Evolutionary conservation across 2,329 filamentous ascomycete species (phyloP).

Genomic region (Colletotrichum shisoi): DNA sequence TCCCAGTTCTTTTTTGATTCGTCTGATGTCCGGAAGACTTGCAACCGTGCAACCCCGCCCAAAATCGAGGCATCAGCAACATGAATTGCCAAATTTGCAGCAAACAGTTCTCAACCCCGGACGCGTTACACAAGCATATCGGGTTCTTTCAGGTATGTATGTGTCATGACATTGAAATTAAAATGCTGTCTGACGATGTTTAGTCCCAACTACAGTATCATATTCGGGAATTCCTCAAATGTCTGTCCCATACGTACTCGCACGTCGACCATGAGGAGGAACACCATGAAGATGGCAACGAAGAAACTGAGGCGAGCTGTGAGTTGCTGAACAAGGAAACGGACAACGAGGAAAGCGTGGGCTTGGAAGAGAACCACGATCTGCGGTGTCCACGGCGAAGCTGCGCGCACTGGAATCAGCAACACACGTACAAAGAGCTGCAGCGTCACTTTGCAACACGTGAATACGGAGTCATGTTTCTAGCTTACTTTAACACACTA

Average conservation of each 20-base stretch:
- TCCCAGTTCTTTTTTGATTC: too few relatives aligned
- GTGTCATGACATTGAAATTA: not conserved
- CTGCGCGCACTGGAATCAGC: too few relatives aligned
- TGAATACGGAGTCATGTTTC: not conserved
- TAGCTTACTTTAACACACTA: not conserved
- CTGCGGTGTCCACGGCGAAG: not conserved
- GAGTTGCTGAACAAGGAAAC: not conserved
- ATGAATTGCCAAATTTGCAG: not conserved
- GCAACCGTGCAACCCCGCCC: too few relatives aligned
- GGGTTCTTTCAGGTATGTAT: not conserved
- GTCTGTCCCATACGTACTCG: not conserved
- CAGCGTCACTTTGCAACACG: not conserved
- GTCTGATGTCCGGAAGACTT: too few relatives aligned
- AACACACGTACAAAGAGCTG: not conserved
- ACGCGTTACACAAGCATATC: not conserved
- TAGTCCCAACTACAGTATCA: not conserved
- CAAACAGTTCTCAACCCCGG: not conserved
- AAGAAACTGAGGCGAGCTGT: not conserved
- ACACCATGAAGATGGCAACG: not conserved
- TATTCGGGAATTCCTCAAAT: not conserved
- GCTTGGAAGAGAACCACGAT: not conserved
- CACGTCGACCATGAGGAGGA: not conserved
- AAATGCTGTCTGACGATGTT: not conserved
- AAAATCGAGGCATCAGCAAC: too few relatives aligned
- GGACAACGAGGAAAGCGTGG: not conserved